Evolutionary conservation across 1,284 basidiomycete species (phyloP).

Genomic region (Anthracocystis panici-leucophaei): DNA sequence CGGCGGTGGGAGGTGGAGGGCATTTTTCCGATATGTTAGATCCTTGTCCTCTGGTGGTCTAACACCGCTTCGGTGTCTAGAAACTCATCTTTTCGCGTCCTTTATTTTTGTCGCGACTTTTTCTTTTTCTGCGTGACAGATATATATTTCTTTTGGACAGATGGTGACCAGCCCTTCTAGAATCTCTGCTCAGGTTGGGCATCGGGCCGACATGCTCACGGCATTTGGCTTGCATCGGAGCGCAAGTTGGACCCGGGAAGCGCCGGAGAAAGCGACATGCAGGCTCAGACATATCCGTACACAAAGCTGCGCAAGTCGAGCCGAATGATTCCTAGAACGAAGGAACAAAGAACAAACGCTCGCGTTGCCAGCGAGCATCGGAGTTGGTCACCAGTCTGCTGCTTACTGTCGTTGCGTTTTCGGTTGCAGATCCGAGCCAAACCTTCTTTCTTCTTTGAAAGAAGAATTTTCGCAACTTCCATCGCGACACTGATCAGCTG

Average conservation of each 20-base stretch:
- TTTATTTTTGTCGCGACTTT: not conserved
- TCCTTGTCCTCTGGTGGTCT: not conserved
- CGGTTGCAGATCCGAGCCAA: not conserved
- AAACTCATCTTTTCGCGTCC: not conserved
- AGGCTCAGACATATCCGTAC: no score
- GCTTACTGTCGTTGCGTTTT: not conserved
- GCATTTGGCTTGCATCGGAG: no score
- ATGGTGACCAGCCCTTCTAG: no score
- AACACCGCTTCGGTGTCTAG: not conserved
- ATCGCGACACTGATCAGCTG: not conserved
- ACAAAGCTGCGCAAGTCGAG: no score
- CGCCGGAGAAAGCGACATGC: no score
- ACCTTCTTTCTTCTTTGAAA: constrained; percentile 4
- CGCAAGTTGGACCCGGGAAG: no score
- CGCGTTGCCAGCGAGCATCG: not conserved
- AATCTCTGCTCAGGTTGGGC: no score
- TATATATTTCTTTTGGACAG: no score
- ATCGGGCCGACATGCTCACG: no score
- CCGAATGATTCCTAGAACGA: no score
- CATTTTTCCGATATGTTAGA: no score
- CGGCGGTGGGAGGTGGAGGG: no score
- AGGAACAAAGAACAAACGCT: not conserved
- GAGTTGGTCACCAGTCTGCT: not conserved
- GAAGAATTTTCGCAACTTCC: not conserved
- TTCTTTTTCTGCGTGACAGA: not conserved